These are phyloP conservation scores for Boletus fagicola DNA, from an alignment of 768 basidiomycete species.

Conservation along the genomic window DNA sequence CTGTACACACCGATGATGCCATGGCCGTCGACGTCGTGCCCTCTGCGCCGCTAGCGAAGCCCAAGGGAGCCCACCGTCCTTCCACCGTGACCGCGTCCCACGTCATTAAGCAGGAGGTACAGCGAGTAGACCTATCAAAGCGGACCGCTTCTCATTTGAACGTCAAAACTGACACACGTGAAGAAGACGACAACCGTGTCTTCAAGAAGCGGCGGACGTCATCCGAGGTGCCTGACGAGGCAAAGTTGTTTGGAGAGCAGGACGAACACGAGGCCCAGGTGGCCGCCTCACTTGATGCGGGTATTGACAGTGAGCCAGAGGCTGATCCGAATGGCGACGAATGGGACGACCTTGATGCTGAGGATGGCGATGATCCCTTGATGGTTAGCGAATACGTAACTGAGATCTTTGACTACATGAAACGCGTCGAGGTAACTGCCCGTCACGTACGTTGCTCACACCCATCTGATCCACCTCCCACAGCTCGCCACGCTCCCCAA, in stretches of 20 bases:
- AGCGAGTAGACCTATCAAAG: slow-evolving; percentile 27
- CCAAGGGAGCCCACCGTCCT: slow-evolving; percentile 31
- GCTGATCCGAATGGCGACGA: slow-evolving; percentile 60
- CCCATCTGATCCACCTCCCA: not conserved
- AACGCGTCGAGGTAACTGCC: slow-evolving; percentile 68
- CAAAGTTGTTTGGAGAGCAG: slow-evolving; percentile 42
- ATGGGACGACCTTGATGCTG: slow-evolving; percentile 92
- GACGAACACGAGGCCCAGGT: slow-evolving; percentile 34
- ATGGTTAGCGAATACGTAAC: slow-evolving; percentile 97
- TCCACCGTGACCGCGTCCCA: slow-evolving; percentile 18
- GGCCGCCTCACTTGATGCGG: slow-evolving; percentile 43
- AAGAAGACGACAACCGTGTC: slow-evolving; percentile 57
- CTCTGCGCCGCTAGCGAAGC: slow-evolving; percentile 9
- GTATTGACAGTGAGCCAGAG: slow-evolving; percentile 50
- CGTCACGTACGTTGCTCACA: not conserved
- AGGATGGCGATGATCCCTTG: slow-evolving; percentile 89
- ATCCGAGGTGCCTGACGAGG: slow-evolving; percentile 52
- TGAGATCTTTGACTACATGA: slow-evolving; percentile 93
- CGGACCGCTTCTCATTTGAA: slow-evolving; percentile 35
- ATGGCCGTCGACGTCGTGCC: slow-evolving; percentile 50
- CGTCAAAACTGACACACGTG: slow-evolving; percentile 38
- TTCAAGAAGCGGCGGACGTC: slow-evolving; percentile 79
- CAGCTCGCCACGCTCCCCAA: slow-evolving; percentile 80
- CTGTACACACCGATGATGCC: slow-evolving; percentile 45
- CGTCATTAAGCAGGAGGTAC: slow-evolving; percentile 30